Conservation (phyloP, 2,329 filamentous ascomycete genomes). For the Davidsoniella eucalypti region DNA sequence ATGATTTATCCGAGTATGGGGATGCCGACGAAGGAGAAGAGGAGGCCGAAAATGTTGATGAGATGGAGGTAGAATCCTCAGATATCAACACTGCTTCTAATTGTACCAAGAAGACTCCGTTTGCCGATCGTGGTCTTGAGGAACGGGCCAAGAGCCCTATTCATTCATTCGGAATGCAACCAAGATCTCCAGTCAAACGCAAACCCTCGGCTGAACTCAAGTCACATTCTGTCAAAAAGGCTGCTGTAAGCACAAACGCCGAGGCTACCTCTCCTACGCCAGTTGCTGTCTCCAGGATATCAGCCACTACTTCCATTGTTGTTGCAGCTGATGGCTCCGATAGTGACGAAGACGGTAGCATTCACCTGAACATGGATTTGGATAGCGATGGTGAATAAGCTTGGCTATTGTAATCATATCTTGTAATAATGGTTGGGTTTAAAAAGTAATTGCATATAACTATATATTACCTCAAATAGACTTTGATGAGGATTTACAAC, state of each 20-base stretch:
- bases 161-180: conserved; percentile 7
- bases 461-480: too few species aligned
- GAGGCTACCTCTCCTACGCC: conserved; percentile 14
- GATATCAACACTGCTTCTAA: conserved; percentile 12
- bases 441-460: too few species aligned
- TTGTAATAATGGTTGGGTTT: not conserved
- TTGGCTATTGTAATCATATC: not conserved
- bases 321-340: conserved; percentile 20
- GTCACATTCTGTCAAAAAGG: conserved; percentile 21
- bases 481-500: too few species aligned
- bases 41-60: conserved; percentile 17
- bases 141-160: conserved; percentile 4
- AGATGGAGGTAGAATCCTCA: not conserved
- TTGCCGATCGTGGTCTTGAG: conserved; percentile 4
- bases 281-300: conserved; percentile 11
- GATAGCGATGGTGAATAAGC: conserved; percentile 30
- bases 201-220: conserved; percentile 22
- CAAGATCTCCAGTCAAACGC: conserved; percentile 21
- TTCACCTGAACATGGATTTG: conserved; percentile 43
- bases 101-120: conserved; percentile 4
- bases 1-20: conserved; percentile 11
- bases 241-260: not conserved
- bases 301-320: conserved; percentile 14
- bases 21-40: conserved; percentile 21
- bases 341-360: conserved; percentile 35